These are phyloP conservation scores for Penicillium expansum DNA, from an alignment of 2,329 filamentous ascomycete genomes.

Conservation along the genomic window DNA sequence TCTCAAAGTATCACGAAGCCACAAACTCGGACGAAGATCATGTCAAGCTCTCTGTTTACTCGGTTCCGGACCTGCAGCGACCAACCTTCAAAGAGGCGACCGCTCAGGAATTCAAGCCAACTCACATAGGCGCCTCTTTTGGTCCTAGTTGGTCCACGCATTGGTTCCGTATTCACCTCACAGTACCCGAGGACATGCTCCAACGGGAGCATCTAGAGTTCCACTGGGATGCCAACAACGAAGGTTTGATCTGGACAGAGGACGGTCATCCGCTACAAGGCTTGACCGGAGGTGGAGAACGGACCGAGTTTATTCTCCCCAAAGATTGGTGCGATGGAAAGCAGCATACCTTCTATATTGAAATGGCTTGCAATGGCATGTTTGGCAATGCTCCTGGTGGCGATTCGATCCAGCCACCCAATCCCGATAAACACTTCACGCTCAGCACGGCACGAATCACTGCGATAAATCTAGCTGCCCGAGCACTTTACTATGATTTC, in stretches of 20 bases:
- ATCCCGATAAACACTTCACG: constrained; percentile 76
- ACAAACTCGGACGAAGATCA: constrained; percentile 66
- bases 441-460: constrained; percentile 79
- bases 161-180: constrained; percentile 87
- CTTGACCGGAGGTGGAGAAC: constrained; percentile 82
- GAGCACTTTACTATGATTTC: constrained; percentile 83
- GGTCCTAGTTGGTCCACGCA: constrained; percentile 97
- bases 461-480: constrained; percentile 80
- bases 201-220: constrained; percentile 85
- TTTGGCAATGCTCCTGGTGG: constrained; percentile 87
- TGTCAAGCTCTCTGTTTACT: constrained; percentile 83
- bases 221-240: constrained; percentile 93
- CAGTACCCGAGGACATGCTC: constrained; percentile 68
- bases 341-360: constrained; percentile 86
- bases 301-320: constrained; percentile 88
- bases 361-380: constrained; percentile 99
- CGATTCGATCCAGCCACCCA: constrained; percentile 82
- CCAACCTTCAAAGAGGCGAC: constrained; percentile 84
- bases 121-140: constrained; percentile 73
- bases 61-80: constrained; percentile 72
- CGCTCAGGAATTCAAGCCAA: constrained; percentile 70
- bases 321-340: constrained; percentile 77
- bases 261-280: constrained; percentile 90
- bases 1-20: constrained; percentile 73
- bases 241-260: constrained; percentile 90